Evolutionary conservation across 495 filamentous ascomycete species (phyloP), one percentile per base, ranked within the genome.

Genomic region (Annulohypoxylon maeteangense): DNA sequence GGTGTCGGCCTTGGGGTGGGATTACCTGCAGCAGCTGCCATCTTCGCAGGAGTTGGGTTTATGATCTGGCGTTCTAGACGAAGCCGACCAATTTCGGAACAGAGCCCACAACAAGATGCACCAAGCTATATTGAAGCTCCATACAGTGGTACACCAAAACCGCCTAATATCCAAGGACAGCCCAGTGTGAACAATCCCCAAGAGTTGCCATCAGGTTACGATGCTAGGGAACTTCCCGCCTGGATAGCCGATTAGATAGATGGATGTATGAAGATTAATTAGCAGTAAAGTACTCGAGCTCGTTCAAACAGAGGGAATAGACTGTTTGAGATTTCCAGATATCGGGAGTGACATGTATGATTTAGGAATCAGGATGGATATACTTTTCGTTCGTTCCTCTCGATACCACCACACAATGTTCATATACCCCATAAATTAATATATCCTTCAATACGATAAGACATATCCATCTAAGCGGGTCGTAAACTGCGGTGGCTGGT

Each of bases 1-100:
- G 68, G 68, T 1, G 55, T 22, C 14, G 67, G 67, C 6, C 48
- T 70, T 1, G 67, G 61, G 23, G 36, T 61, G 10, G 67, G 67
- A 11, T 60, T 71, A 20, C 56, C 62, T 1, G 57, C 48, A 16
- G 57, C 62, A 0, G 68, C 62, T 0, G 62, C 40, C 25, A 66
- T 71, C 23, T 16, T 71, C 12, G 56, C 56, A 7, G 68, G 62
- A 8, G n/a, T 62, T 11, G 65, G 62, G 48, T 51, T 60, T 22
- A 36, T 29, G 18, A 66, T 71, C 31, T 66, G 47, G 68, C 62
- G 68, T 1, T 48, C 68, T 4, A 58, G 32, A 31, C 56, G 22
- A 29, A 60, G 51, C 16, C 22, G 45, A 14, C 10, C 11, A 29
- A 11, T 1, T 11, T 3, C 31, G 4, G 62, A 38, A 12, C 40